phyloP scores from a whole-genome alignment of 345 rosid species.

The Eucalyptus pauciflora region DNA sequence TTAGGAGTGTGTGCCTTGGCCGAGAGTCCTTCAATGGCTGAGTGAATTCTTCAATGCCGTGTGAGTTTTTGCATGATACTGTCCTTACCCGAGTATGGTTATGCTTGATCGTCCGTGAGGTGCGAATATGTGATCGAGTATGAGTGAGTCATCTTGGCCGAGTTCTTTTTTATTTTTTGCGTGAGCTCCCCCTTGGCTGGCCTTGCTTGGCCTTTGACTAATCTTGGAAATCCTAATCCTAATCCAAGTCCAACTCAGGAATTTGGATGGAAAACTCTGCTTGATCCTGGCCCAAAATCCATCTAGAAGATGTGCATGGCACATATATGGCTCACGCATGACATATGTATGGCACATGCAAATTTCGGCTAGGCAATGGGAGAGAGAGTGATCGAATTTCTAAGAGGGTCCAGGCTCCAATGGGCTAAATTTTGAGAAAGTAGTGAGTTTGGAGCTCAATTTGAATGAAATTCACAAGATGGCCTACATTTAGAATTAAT shows the following conservation, averaged over 20 bases:
- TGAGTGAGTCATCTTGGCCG: not conserved
- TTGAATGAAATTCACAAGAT: not conserved
- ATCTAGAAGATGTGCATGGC: not conserved
- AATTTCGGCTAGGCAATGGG: not conserved
- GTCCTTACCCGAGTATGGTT: not conserved
- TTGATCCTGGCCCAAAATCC: not conserved
- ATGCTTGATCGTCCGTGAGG: not conserved
- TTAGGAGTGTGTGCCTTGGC: not conserved
- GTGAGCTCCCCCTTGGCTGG: not conserved
- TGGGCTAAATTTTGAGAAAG: not conserved
- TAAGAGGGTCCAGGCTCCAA: not conserved
- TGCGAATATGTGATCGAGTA: not conserved
- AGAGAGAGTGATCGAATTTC: not conserved
- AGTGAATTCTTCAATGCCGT: not conserved
- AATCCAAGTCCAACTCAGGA: not conserved
- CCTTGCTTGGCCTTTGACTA: not conserved
- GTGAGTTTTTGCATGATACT: not conserved
- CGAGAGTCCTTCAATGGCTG: not conserved
- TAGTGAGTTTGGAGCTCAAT: not conserved
- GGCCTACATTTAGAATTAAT: not conserved
- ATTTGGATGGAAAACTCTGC: not conserved
- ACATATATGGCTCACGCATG: not conserved
- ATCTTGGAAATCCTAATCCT: not conserved
- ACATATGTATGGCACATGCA: not conserved
- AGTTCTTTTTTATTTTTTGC: too few species aligned